A percentile compares a stretch with the other conserved stretches of the same genome.
These are phyloP conservation scores for Barnettozyma vustinii DNA, from an alignment of 805 yeast genomes.

Conservation along the genomic window DNA sequence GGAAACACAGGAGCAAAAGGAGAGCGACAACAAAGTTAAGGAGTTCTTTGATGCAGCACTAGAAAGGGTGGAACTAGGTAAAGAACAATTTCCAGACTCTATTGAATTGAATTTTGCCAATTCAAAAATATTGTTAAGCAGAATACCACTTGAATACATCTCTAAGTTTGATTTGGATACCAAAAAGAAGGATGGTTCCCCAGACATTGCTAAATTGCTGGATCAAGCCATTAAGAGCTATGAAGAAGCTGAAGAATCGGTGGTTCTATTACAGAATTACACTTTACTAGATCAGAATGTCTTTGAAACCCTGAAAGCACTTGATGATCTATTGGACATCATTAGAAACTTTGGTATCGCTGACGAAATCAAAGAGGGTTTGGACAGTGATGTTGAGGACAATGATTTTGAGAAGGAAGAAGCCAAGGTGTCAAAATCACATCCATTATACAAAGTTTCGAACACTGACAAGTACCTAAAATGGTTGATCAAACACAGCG, in stretches of 20 bases:
- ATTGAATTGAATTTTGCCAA: slow-evolving; percentile 45
- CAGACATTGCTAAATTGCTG: slow-evolving; percentile 35
- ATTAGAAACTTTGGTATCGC: slow-evolving; percentile 60
- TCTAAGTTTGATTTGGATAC: slow-evolving; percentile 44
- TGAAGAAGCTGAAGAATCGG: slow-evolving; percentile 34
- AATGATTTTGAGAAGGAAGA: slow-evolving; percentile 31
- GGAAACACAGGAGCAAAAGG: neutral
- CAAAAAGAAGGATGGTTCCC: slow-evolving; percentile 18
- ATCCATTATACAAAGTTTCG: slow-evolving; percentile 47
- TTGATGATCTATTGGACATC: slow-evolving; percentile 66
- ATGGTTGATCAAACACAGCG: slow-evolving; percentile 38
- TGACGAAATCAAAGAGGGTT: slow-evolving; percentile 45
- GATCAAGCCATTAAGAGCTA: slow-evolving; percentile 43
- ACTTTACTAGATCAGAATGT: slow-evolving; percentile 35
- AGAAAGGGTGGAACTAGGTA: slow-evolving; percentile 62
- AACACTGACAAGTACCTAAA: slow-evolving; percentile 39
- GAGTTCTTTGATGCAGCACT: slow-evolving; percentile 67
- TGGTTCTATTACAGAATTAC: slow-evolving; percentile 22
- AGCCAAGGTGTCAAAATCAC: slow-evolving; percentile 37
- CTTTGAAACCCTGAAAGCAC: slow-evolving; percentile 48
- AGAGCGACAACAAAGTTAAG: slow-evolving; percentile 28
- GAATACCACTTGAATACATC: slow-evolving; percentile 54
- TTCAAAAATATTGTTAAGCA: slow-evolving; percentile 48
- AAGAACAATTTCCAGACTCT: slow-evolving; percentile 42
- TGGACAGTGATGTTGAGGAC: slow-evolving; percentile 52